Evolutionary conservation across 106 monocot genomes (phyloP).

Genomic region (Triglochin maritima): DNA sequence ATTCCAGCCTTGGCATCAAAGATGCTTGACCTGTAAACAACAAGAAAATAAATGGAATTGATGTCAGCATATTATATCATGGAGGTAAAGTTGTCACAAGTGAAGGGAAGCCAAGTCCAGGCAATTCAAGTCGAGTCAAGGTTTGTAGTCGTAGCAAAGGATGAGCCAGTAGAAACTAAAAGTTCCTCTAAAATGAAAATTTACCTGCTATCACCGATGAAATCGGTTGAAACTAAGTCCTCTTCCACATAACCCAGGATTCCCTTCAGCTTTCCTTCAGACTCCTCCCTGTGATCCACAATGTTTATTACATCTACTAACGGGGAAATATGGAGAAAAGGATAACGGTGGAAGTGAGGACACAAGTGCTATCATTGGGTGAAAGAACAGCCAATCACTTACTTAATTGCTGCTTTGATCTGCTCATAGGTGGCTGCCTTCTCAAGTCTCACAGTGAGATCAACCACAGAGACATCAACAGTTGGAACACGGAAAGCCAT

Average conservation of each 20-base stretch:
- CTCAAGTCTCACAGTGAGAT: constrained; percentile 24
- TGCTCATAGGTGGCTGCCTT: constrained; percentile 17
- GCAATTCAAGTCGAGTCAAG: too few species aligned
- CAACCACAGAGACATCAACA: constrained; percentile 23
- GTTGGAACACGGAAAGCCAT: constrained; percentile 30
- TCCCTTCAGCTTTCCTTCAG: constrained; percentile 19
- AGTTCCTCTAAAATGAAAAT: neutral
- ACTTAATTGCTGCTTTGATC: constrained; percentile 24
- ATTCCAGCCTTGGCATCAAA: constrained; percentile 35
- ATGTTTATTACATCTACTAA: neutral
- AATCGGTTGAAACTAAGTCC: constrained; percentile 22
- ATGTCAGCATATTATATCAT: too few species aligned
- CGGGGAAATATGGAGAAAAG: too few species aligned
- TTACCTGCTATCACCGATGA: constrained; percentile 20
- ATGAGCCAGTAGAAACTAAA: too few species aligned
- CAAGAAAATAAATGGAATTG: neutral
- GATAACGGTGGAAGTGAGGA: too few species aligned
- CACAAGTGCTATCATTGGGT: neutral
- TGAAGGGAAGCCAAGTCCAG: too few species aligned
- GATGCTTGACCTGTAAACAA: constrained; percentile 20
- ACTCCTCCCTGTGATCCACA: constrained; percentile 10
- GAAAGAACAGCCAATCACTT: neutral
- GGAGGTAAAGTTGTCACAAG: too few species aligned
- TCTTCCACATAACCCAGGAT: constrained; percentile 20
- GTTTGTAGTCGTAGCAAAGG: too few species aligned